Percentiles rank a stretch among this genome's conserved stretches.
Conservation (phyloP, 768 basidiomycete species). For the Lentinula boryana region DNA sequence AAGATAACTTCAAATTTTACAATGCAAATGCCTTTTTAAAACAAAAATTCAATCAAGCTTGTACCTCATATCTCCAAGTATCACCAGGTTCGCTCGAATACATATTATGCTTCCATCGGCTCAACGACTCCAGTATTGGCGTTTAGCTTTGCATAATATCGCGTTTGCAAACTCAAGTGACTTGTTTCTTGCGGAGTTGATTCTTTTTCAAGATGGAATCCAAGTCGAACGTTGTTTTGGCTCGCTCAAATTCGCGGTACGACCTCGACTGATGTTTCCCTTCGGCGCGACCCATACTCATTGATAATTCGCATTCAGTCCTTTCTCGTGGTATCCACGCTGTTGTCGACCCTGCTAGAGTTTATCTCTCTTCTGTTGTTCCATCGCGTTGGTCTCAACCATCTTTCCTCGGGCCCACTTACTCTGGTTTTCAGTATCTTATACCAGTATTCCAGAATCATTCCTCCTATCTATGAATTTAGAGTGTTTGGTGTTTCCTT, state of each 20-base stretch:
- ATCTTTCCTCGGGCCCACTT: slow-evolving; percentile 72
- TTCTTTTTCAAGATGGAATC: slow-evolving; percentile 67
- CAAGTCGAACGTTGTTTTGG: slow-evolving; percentile 84
- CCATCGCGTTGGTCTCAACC: slow-evolving; percentile 62
- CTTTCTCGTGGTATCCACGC: slow-evolving; percentile 61
- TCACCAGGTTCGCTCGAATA: slow-evolving; percentile 58
- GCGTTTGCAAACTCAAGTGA: slow-evolving; percentile 84
- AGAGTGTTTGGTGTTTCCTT: slow-evolving; percentile 68
- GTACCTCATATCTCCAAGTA: slow-evolving; percentile 87
- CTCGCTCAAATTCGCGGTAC: slow-evolving; percentile 79
- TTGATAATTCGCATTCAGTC: slow-evolving; percentile 41
- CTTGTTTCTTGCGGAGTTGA: slow-evolving; percentile 66
- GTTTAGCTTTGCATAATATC: slow-evolving; percentile 65
- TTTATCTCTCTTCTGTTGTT: slow-evolving; percentile 61
- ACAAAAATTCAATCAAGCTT: slow-evolving; percentile 37
- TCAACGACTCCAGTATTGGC: slow-evolving; percentile 65
- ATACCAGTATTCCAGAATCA: slow-evolving; percentile 77
- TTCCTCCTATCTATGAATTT: slow-evolving; percentile 73
- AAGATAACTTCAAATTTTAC: slow-evolving; percentile 12
- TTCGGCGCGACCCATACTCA: background rate
- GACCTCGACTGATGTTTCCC: slow-evolving; percentile 14
- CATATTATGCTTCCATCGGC: background rate
- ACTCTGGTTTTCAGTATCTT: slow-evolving; percentile 72
- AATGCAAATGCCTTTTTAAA: slow-evolving; percentile 9
- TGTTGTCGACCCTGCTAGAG: slow-evolving; percentile 64